Conservation (phyloP, 1,284 basidiomycete species). For the Wallemia mellicola region DNA sequence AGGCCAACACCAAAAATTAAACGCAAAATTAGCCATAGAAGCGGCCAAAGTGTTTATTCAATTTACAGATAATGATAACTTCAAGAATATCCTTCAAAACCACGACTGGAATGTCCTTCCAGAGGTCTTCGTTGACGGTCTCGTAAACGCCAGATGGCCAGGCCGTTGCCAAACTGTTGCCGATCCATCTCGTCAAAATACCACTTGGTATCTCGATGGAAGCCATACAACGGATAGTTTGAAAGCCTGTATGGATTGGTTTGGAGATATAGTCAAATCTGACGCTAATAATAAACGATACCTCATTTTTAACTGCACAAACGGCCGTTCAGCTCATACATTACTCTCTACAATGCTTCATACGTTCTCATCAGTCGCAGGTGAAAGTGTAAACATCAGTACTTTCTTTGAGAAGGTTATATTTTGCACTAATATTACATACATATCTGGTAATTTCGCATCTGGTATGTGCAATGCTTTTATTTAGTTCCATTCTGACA, state of each 20-base stretch:
- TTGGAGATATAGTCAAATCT: constrained; percentile 6
- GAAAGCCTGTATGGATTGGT: constrained; percentile 65
- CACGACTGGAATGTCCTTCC: constrained; percentile 20
- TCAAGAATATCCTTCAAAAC: neutral
- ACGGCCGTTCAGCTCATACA: constrained; percentile 43
- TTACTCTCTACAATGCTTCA: constrained; percentile 45
- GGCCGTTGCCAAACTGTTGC: constrained; percentile 72
- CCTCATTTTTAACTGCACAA: constrained; percentile 87
- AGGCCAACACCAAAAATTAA: constrained; percentile 65
- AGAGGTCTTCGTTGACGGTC: constrained; percentile 26
- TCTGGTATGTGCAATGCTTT: constrained; percentile 29
- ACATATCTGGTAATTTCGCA: constrained; percentile 59
- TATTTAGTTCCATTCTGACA: constrained; percentile 4
- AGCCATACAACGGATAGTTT: constrained; percentile 85
- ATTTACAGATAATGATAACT: too few relatives aligned
- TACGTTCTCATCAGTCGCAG: too few relatives aligned
- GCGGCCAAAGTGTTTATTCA: constrained; percentile 43
- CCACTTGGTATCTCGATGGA: constrained; percentile 77
- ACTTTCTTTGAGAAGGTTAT: constrained; percentile 52
- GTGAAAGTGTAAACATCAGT: constrained; percentile 11
- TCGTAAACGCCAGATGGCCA: constrained; percentile 57
- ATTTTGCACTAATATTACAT: constrained; percentile 92
- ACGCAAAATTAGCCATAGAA: constrained; percentile 60
- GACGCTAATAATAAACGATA: too few relatives aligned
- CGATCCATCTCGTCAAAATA: constrained; percentile 22